phyloP scores from a whole-genome alignment of 2,329 filamentous ascomycete species.

The Fusarium phyllophilum region DNA sequence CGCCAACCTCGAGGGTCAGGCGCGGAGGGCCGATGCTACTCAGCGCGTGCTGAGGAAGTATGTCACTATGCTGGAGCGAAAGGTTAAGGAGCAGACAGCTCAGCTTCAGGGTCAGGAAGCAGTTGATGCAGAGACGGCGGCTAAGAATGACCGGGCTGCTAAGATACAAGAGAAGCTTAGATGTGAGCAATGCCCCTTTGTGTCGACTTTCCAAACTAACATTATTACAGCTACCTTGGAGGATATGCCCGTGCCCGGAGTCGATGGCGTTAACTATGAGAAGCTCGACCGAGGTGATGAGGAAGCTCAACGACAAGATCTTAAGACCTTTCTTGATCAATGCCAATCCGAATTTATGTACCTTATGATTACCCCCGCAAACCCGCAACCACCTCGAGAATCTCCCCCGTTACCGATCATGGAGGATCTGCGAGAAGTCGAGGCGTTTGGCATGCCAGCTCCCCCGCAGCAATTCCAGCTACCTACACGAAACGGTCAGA shows the following conservation, averaged over 20 bases:
- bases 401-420: conserved; percentile 67
- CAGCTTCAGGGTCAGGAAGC: conserved; percentile 66
- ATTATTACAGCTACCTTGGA: conserved; percentile 54
- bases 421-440: conserved; percentile 68
- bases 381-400: conserved; percentile 72
- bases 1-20: conserved; percentile 90
- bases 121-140: conserved; percentile 53
- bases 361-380: conserved; percentile 73
- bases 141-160: conserved; percentile 62
- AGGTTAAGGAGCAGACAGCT: conserved; percentile 82
- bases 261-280: conserved; percentile 59
- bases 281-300: conserved; percentile 56
- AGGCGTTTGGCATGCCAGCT: conserved; percentile 60
- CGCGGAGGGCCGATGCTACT: conserved; percentile 84
- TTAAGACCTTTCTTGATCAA: conserved; percentile 71
- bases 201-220: conserved; percentile 16
- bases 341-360: conserved; percentile 74
- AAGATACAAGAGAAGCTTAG: conserved; percentile 67
- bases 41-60: conserved; percentile 93
- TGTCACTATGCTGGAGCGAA: conserved; percentile 87
- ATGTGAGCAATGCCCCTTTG: conserved; percentile 52
- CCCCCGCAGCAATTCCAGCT: conserved; percentile 54
- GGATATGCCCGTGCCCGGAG: conserved; percentile 55
- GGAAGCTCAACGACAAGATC: conserved; percentile 61
- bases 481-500: conserved; percentile 60